phyloP scores from a whole-genome alignment of 495 filamentous ascomycete genomes.

The Aspergillus homomorphus region DNA sequence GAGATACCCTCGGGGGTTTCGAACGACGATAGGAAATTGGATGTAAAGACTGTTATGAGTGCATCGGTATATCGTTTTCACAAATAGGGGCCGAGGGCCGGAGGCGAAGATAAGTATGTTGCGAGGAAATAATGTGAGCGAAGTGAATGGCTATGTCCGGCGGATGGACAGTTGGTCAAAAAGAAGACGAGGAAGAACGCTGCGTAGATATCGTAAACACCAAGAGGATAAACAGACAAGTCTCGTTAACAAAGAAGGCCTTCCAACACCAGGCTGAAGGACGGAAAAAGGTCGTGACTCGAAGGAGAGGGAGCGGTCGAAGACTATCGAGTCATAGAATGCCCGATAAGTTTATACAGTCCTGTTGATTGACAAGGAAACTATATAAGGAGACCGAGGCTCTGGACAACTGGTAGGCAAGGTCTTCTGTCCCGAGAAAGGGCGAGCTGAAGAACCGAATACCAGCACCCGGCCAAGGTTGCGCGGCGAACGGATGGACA shows the following conservation, averaged over 20 bases:
- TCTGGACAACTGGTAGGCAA: constrained; percentile 34
- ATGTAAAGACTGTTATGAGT: constrained; percentile 61
- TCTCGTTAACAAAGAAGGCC: constrained; percentile 29
- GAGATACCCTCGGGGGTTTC: constrained; percentile 45
- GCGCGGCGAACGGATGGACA: constrained; percentile 24
- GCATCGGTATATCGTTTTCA: constrained; percentile 57
- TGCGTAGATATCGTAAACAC: constrained; percentile 52
- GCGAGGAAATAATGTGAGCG: constrained; percentile 27
- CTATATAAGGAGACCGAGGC: constrained; percentile 27
- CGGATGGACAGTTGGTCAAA: constrained; percentile 10
- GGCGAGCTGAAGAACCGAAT: constrained; percentile 39
- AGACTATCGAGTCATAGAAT: constrained; percentile 41
- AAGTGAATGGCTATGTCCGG: constrained; percentile 38
- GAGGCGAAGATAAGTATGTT: constrained; percentile 30
- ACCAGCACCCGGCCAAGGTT: constrained; percentile 41
- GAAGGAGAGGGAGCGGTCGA: constrained; percentile 26
- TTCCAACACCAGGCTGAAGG: constrained; percentile 47
- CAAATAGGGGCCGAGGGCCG: constrained; percentile 40
- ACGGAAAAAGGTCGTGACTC: constrained; percentile 34
- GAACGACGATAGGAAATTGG: constrained; percentile 45
- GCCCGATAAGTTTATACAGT: constrained; percentile 20
- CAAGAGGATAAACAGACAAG: constrained; percentile 32
- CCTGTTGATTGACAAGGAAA: constrained; percentile 8
- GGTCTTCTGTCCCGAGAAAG: constrained; percentile 38
- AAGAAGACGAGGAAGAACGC: constrained; percentile 39